phyloP scores from a whole-genome alignment of 2,329 filamentous ascomycete species.

The Cytospora schulzeri region DNA sequence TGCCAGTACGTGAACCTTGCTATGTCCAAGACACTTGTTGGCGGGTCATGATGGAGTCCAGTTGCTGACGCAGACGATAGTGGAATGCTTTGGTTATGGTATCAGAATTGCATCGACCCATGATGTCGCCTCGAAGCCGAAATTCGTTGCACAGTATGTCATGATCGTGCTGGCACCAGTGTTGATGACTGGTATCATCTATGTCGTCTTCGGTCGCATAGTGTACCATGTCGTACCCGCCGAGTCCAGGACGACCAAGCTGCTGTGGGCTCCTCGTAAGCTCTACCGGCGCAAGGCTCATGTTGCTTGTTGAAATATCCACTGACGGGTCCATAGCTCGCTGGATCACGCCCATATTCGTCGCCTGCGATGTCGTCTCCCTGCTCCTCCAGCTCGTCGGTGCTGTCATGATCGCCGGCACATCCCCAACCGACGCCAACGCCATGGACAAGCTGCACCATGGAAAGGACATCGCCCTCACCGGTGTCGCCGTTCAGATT shows the following conservation, averaged over 20 bases:
- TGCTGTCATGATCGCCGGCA: slow-evolving; percentile 44
- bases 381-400: slow-evolving; percentile 43
- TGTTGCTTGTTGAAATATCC: not conserved
- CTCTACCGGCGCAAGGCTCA: not conserved
- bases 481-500: slow-evolving; percentile 47
- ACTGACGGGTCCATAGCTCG: slow-evolving; percentile 29
- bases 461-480: slow-evolving; percentile 43
- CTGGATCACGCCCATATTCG: slow-evolving; percentile 44
- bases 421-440: slow-evolving; percentile 36
- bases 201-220: slow-evolving; percentile 43
- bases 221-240: slow-evolving; percentile 42
- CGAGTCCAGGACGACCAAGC: slow-evolving; percentile 35
- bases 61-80: slow-evolving; percentile 28
- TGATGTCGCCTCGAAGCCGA: slow-evolving; percentile 31
- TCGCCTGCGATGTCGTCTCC: slow-evolving; percentile 43
- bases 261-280: slow-evolving; percentile 42
- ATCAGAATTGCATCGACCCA: slow-evolving; percentile 36
- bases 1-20: slow-evolving; percentile 29
- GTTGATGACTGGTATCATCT: slow-evolving; percentile 43
- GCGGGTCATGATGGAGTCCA: not conserved
- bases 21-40: not conserved
- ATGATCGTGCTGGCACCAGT: slow-evolving; percentile 42
- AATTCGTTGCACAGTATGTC: slow-evolving; percentile 42
- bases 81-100: slow-evolving; percentile 39
- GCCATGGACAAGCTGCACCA: slow-evolving; percentile 36